A percentile compares a stretch with the other conserved stretches of the same genome.
Conservation (phyloP, 345 rosid genomes). For the Boechera stricta region DNA sequence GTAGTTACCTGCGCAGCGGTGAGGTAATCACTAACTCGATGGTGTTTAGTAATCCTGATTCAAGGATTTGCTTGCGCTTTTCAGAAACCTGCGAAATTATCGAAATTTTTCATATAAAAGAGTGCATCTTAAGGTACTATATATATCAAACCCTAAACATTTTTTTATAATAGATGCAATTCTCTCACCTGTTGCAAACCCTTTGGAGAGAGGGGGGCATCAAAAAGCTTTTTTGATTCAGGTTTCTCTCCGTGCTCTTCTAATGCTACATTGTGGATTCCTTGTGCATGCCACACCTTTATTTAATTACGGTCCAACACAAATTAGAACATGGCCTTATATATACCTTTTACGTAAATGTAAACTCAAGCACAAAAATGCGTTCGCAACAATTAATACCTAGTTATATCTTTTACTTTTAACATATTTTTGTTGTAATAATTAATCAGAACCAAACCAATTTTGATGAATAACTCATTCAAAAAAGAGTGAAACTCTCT, state of each 20-base stretch:
- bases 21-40: conserved; percentile 47
- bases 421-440: not conserved
- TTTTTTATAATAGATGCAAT: not conserved
- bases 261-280: conserved; percentile 62
- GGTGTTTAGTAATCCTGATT: conserved; percentile 30
- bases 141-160: conserved; percentile 1
- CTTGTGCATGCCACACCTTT: conserved; percentile 83
- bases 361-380: conserved; percentile 1
- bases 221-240: conserved; percentile 53
- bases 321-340: not conserved
- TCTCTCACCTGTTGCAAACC: conserved; percentile 61
- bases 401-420: not conserved
- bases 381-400: not conserved
- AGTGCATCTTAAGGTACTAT: conserved; percentile 15
- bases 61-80: conserved; percentile 16
- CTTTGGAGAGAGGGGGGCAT: conserved; percentile 61
- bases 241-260: conserved; percentile 41
- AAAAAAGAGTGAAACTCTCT: no score
- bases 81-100: conserved; percentile 28
- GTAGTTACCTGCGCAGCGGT: conserved; percentile 37
- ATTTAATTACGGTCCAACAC: conserved; percentile 13
- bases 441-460: not conserved
- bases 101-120: not conserved
- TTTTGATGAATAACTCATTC: no score
- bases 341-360: not conserved